phyloP scores from a whole-genome alignment of 2,329 filamentous ascomycete genomes.

The Nannizziopsis barbatae region DNA sequence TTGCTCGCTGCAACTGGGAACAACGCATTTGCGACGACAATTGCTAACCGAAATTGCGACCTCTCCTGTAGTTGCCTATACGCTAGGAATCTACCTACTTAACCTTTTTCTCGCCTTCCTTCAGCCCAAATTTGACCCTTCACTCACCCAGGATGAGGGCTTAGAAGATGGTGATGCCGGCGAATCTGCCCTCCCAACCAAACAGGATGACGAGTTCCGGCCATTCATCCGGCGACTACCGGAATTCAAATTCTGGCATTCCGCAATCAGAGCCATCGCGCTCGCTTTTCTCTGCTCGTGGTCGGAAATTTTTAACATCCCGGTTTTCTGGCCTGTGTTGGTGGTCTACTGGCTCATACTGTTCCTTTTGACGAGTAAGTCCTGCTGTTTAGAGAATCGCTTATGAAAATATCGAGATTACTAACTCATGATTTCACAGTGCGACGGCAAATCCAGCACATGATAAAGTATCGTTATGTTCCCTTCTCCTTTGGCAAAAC shows the following conservation, averaged over 20 bases:
- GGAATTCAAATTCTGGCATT: conserved; percentile 99
- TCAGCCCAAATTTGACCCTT: conserved; percentile 96
- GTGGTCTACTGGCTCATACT: conserved; percentile 98
- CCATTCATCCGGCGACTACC: conserved; percentile 92
- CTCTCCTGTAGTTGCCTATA: conserved; percentile 71
- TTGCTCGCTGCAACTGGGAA: background rate
- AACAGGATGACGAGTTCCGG: conserved; percentile 93
- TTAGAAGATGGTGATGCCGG: conserved; percentile 72
- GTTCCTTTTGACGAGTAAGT: conserved; percentile 84
- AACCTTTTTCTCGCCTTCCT: conserved; percentile 99
- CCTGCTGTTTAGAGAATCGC: background rate
- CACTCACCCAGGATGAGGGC: conserved; percentile 85
- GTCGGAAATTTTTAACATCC: conserved; percentile 90
- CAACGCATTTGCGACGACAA: background rate
- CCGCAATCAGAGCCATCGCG: conserved; percentile 72
- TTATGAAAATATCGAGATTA: background rate
- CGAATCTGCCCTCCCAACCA: conserved; percentile 61
- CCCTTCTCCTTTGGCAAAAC: conserved; percentile 88
- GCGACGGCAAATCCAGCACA: conserved; percentile 98
- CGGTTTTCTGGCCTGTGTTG: conserved; percentile 97
- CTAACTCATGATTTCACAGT: conserved; percentile 44
- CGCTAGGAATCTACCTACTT: conserved; percentile 93
- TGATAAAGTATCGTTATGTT: conserved; percentile 99
- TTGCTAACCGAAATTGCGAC: background rate
- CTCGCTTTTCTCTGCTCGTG: conserved; percentile 82